phyloP scores from a whole-genome alignment of 352 stramenopile species.

The Globisporangium polare region DNA sequence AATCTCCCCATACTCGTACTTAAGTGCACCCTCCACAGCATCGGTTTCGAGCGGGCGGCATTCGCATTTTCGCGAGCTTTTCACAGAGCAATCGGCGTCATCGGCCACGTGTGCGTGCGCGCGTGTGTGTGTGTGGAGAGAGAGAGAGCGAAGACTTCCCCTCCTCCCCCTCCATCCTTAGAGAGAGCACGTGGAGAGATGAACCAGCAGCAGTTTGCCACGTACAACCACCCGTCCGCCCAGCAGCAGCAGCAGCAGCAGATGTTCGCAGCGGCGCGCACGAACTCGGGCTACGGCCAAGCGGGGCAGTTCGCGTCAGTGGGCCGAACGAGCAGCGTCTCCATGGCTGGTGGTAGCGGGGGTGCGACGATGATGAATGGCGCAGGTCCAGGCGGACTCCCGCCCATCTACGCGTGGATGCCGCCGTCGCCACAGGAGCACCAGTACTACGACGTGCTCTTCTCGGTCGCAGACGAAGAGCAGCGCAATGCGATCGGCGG shows the following conservation, averaged over 20 bases:
- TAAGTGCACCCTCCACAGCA: not conserved
- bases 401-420: constrained; percentile 44
- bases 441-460: constrained; percentile 91
- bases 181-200: constrained; percentile 14
- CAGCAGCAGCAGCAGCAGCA: constrained; percentile 43
- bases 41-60: not conserved
- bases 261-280: constrained; percentile 36
- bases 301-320: constrained; percentile 34
- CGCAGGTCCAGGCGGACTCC: not conserved
- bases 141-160: not conserved
- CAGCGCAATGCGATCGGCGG: constrained; percentile 82
- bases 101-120: not conserved
- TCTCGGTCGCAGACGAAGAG: constrained; percentile 86
- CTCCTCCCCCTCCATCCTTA: not conserved
- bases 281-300: constrained; percentile 24
- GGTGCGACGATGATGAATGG: constrained; percentile 3
- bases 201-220: constrained; percentile 59
- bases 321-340: constrained; percentile 24
- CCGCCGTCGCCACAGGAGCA: constrained; percentile 60
- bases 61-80: not conserved
- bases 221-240: constrained; percentile 29
- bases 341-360: not conserved
- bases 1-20: not conserved
- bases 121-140: not conserved
- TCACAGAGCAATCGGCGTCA: not conserved